Percentiles rank a stretch among this genome's conserved stretches.
Conservation (phyloP, 1,139 yeast species). For the Debaryomyces coudertii region DNA sequence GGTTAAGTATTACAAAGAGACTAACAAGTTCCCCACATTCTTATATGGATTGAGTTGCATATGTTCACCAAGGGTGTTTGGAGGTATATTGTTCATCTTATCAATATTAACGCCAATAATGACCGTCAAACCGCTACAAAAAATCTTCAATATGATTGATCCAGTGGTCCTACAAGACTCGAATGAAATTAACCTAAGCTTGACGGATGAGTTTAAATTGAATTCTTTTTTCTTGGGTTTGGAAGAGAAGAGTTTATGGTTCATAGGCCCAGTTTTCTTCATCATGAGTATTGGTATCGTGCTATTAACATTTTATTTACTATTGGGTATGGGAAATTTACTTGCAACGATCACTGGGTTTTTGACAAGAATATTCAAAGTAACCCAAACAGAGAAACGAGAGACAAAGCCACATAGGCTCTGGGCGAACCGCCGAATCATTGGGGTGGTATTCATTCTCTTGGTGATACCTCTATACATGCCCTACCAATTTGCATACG, state of each 20-base stretch:
- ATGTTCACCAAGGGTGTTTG: slow-evolving; percentile 28
- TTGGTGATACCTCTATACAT: slow-evolving; percentile 58
- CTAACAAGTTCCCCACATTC: slow-evolving; percentile 52
- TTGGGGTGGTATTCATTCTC: slow-evolving; percentile 26
- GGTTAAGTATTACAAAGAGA: slow-evolving; percentile 33
- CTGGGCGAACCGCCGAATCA: slow-evolving; percentile 10
- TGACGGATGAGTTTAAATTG: slow-evolving; percentile 27
- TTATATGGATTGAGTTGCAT: slow-evolving; percentile 43
- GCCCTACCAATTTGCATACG: slow-evolving; percentile 79
- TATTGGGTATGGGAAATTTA: slow-evolving; percentile 10
- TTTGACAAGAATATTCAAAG: not conserved
- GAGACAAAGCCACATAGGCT: not conserved
- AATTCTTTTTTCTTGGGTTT: slow-evolving; percentile 65
- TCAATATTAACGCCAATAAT: slow-evolving; percentile 45
- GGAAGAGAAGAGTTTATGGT: slow-evolving; percentile 57
- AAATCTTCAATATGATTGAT: slow-evolving; percentile 46
- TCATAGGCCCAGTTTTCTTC: slow-evolving; percentile 62
- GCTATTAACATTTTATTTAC: slow-evolving; percentile 29
- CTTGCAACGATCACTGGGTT: not conserved
- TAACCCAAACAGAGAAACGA: not conserved
- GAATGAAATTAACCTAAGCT: slow-evolving; percentile 35
- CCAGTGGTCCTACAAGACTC: slow-evolving; percentile 53
- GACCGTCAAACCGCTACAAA: slow-evolving; percentile 22
- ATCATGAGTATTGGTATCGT: slow-evolving; percentile 55
- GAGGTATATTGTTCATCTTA: slow-evolving; percentile 20